These are phyloP conservation scores for Kwoniella shandongensis DNA, from an alignment of 768 basidiomycete genomes.

Conservation along the genomic window DNA sequence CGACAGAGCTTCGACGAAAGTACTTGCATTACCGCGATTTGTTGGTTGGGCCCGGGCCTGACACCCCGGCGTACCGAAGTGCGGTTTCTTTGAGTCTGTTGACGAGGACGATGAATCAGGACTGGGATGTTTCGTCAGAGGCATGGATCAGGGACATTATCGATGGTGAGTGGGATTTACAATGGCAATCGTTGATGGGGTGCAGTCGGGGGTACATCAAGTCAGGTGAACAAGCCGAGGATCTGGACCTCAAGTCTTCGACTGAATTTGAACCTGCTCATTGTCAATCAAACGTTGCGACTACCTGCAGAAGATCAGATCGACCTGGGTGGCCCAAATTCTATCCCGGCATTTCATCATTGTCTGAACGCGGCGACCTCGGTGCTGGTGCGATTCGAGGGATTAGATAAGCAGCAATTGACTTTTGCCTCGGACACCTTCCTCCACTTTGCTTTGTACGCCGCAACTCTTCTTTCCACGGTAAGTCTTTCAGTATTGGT, in stretches of 20 bases:
- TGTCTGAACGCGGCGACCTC: slow-evolving; percentile 30
- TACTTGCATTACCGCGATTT: slow-evolving; percentile 34
- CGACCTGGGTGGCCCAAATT: slow-evolving; percentile 22
- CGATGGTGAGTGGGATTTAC: slow-evolving; percentile 11
- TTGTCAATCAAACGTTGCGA: slow-evolving; percentile 33
- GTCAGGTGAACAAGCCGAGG: slow-evolving; percentile 24
- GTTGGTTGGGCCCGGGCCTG: slow-evolving; percentile 18
- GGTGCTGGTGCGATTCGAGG: slow-evolving; percentile 25
- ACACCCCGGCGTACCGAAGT: slow-evolving; percentile 15
- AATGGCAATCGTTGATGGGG: not conserved
- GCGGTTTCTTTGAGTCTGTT: slow-evolving; percentile 27
- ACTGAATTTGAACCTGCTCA: slow-evolving; percentile 33
- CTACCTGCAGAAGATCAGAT: slow-evolving; percentile 21
- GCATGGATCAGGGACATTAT: slow-evolving; percentile 34
- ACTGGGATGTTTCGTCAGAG: slow-evolving; percentile 27
- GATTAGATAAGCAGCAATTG: slow-evolving; percentile 15
- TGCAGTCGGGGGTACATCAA: slow-evolving; percentile 11
- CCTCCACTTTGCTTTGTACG: slow-evolving; percentile 37
- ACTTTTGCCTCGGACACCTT: slow-evolving; percentile 35
- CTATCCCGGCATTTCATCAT: slow-evolving; percentile 32
- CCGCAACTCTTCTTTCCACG: slow-evolving; percentile 32
- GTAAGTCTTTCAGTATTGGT: slow-evolving; percentile 6
- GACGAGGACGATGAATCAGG: slow-evolving; percentile 36
- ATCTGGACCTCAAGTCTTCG: slow-evolving; percentile 32
- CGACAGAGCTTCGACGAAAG: slow-evolving; percentile 29